phyloP scores from a whole-genome alignment of 768 basidiomycete genomes.

The Phanerochaete carnosa region DNA sequence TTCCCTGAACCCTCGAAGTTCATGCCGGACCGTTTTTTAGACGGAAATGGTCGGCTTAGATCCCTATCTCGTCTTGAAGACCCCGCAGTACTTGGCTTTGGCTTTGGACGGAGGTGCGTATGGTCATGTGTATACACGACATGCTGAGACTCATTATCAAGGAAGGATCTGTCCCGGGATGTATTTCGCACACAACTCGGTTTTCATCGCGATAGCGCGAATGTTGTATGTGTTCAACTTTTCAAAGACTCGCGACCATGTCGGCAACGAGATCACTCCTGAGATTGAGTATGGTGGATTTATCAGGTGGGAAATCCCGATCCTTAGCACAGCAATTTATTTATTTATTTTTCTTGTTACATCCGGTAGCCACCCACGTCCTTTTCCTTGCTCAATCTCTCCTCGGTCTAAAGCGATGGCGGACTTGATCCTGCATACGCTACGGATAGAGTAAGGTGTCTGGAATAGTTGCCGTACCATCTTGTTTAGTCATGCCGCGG shows the following conservation, averaged over 20 bases:
- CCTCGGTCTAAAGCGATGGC: slow-evolving; percentile 17
- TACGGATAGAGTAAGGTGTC: neutral
- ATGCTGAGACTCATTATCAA: neutral
- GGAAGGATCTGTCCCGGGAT: slow-evolving; percentile 28
- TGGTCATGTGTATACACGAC: neutral
- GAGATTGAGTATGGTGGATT: slow-evolving; percentile 20
- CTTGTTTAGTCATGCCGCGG: no score
- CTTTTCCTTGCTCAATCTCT: slow-evolving; percentile 13
- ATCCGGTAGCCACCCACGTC: slow-evolving; percentile 8
- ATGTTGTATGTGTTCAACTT: slow-evolving; percentile 25
- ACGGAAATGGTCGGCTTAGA: slow-evolving; percentile 7
- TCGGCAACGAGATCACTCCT: slow-evolving; percentile 21
- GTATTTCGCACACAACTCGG: slow-evolving; percentile 23
- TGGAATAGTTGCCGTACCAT: no score
- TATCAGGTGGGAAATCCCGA: slow-evolving; percentile 15
- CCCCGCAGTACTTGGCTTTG: slow-evolving; percentile 16
- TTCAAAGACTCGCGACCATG: slow-evolving; percentile 15
- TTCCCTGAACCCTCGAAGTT: slow-evolving; percentile 25
- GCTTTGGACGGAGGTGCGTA: slow-evolving; percentile 20
- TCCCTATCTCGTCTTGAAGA: slow-evolving; percentile 17
- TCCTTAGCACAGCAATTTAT: neutral
- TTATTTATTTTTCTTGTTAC: neutral
- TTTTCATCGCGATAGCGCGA: slow-evolving; percentile 23
- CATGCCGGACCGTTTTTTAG: slow-evolving; percentile 26
- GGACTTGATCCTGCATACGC: neutral